These are phyloP conservation scores for Trichoderma aggressivum DNA, from an alignment of 2,329 filamentous ascomycete species.

Conservation along the genomic window DNA sequence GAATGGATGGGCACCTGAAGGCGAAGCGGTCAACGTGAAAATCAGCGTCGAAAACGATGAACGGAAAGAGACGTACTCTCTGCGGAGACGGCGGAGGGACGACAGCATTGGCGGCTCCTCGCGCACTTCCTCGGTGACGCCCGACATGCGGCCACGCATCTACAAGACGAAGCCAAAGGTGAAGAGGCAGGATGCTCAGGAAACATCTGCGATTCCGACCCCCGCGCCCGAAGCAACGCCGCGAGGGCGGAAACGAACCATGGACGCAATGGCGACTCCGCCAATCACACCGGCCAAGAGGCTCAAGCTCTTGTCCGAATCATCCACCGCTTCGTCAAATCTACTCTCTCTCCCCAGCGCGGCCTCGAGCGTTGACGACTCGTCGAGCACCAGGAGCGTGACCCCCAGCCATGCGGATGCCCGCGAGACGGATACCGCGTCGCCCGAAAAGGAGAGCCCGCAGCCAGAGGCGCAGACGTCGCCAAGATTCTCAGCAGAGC, in stretches of 20 bases:
- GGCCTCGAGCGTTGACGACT: slow-evolving; percentile 37
- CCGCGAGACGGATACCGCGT: slow-evolving; percentile 45
- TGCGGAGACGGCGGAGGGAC: slow-evolving; percentile 53
- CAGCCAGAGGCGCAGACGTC: slow-evolving; percentile 35
- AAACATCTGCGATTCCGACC: slow-evolving; percentile 33
- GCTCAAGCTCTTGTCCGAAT: slow-evolving; percentile 35
- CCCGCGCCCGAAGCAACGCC: slow-evolving; percentile 28
- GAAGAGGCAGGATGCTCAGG: slow-evolving; percentile 32
- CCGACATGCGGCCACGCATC: slow-evolving; percentile 52
- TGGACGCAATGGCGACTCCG: slow-evolving; percentile 48
- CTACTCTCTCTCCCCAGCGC: slow-evolving; percentile 25
- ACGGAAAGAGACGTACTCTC: slow-evolving; percentile 48
- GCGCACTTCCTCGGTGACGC: slow-evolving; percentile 55
- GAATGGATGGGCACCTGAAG: slow-evolving; percentile 76
- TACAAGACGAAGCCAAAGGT: slow-evolving; percentile 38
- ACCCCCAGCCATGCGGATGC: slow-evolving; percentile 30
- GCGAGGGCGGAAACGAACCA: slow-evolving; percentile 38
- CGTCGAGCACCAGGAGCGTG: slow-evolving; percentile 28
- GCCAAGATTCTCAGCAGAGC: slow-evolving; percentile 17
- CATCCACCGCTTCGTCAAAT: slow-evolving; percentile 15
- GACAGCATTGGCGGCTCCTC: slow-evolving; percentile 50
- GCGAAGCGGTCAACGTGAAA: slow-evolving; percentile 44
- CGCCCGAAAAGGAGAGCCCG: slow-evolving; percentile 48
- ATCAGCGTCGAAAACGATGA: slow-evolving; percentile 53
- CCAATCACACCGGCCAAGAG: slow-evolving; percentile 55